These are phyloP conservation scores for Pleurotus platypus DNA, from an alignment of 768 basidiomycete genomes.

Conservation along the genomic window DNA sequence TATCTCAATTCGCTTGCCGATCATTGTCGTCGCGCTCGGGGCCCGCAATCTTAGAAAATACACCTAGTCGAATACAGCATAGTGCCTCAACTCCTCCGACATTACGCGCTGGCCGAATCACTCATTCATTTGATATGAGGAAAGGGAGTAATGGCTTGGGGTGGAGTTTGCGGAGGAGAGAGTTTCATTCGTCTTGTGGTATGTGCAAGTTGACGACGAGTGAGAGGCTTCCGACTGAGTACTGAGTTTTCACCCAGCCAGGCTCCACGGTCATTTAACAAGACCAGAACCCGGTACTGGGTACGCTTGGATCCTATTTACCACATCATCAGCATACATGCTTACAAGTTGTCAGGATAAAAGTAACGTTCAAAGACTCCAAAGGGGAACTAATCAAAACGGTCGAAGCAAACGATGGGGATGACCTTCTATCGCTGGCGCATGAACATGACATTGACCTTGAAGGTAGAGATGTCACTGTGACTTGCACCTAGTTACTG, in stretches of 20 bases:
- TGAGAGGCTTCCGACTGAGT: not conserved
- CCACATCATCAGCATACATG: conserved; percentile 1
- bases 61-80: not conserved
- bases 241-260: conserved; percentile 11
- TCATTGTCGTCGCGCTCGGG: not conserved
- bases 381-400: conserved; percentile 83
- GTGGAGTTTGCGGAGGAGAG: not conserved
- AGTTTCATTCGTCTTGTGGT: conserved; percentile 1
- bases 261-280: conserved; percentile 48
- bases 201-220: not conserved
- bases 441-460: conserved; percentile 96
- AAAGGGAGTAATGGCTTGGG: not conserved
- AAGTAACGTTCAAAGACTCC: conserved; percentile 85
- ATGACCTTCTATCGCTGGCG: conserved; percentile 86
- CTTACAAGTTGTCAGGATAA: conserved; percentile 53
- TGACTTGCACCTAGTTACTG: conserved; percentile 1
- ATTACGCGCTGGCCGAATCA: not conserved
- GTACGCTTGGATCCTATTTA: conserved; percentile 29
- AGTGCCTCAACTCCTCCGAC: not conserved
- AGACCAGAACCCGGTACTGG: conserved; percentile 69
- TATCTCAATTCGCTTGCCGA: not conserved
- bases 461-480: conserved; percentile 61
- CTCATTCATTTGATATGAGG: not conserved
- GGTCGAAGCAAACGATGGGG: conserved; percentile 90
- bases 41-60: not conserved